Percentiles rank a stretch among this genome's conserved stretches.
Conservation (phyloP, 345 rosid genomes). For the Eucalyptus lansdowneana region DNA sequence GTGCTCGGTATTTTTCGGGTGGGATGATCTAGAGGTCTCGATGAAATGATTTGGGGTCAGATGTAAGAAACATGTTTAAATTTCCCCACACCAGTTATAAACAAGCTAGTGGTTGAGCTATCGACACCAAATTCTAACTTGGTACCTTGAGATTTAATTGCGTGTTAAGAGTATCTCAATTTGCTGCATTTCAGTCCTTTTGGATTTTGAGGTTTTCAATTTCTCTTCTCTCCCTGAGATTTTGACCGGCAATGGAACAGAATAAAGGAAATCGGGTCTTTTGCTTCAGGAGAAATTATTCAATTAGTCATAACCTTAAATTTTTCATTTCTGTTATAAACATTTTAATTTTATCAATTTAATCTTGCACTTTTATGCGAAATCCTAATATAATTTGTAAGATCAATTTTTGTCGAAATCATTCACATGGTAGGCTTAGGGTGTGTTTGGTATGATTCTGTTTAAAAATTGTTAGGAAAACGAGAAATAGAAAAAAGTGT, state of each 20-base stretch:
- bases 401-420: not conserved
- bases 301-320: not conserved
- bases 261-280: not conserved
- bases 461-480: no score
- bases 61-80: not conserved
- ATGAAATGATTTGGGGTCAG: not conserved
- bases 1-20: not conserved
- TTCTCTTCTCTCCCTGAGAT: not conserved
- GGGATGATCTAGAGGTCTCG: not conserved
- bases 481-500: no score
- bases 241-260: not conserved
- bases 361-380: no score
- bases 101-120: not conserved
- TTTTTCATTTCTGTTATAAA: not conserved
- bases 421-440: rapidly evolving
- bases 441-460: no score
- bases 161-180: not conserved
- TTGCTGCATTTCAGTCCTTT: not conserved
- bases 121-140: not conserved
- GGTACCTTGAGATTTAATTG: not conserved
- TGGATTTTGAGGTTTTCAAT: not conserved
- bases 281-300: not conserved
- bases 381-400: no score
- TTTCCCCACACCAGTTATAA: not conserved
- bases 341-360: not conserved